phyloP scores from a whole-genome alignment of 2,329 filamentous ascomycete genomes.

The Sporothrix protearum region DNA sequence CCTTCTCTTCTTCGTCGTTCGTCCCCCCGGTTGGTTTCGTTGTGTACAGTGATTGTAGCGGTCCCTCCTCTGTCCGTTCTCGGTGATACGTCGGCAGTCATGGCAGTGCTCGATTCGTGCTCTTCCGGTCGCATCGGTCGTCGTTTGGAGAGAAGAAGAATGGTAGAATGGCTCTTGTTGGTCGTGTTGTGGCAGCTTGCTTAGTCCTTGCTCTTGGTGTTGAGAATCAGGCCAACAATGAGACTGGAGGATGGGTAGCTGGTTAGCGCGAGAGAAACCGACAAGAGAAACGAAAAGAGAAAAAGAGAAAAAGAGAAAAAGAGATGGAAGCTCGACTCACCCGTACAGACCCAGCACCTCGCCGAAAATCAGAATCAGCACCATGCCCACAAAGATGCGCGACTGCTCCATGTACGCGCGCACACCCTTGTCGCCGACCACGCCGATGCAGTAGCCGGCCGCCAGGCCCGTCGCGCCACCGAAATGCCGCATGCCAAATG shows the following conservation, averaged over 20 bases:
- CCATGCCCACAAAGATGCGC: slow-evolving; percentile 96
- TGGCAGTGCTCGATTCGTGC: too few species aligned
- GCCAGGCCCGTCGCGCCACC: slow-evolving; percentile 87
- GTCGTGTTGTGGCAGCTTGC: neutral
- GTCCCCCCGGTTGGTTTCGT: neutral
- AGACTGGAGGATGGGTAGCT: slow-evolving; percentile 51
- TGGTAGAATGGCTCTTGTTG: too few species aligned
- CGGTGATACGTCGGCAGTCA: neutral
- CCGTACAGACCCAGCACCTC: slow-evolving; percentile 97
- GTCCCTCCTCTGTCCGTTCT: neutral
- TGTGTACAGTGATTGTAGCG: neutral
- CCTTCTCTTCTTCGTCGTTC: neutral
- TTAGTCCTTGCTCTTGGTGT: slow-evolving; percentile 73
- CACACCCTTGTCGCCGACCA: slow-evolving; percentile 92
- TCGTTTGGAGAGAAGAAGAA: too few species aligned
- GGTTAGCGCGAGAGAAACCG: too few species aligned
- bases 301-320: neutral
- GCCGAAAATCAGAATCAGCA: slow-evolving; percentile 95
- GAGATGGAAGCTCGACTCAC: slow-evolving; percentile 42
- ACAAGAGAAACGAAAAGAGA: too few species aligned
- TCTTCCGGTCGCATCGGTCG: neutral
- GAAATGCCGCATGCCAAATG: slow-evolving; percentile 87
- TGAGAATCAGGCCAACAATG: slow-evolving; percentile 89
- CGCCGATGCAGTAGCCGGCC: slow-evolving; percentile 92
- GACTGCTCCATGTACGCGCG: slow-evolving; percentile 95